Percentiles rank a stretch among this genome's conserved stretches.
Evolutionary conservation across 2,329 filamentous ascomycete genomes (phyloP).

Genomic region (Fusarium sp.): DNA sequence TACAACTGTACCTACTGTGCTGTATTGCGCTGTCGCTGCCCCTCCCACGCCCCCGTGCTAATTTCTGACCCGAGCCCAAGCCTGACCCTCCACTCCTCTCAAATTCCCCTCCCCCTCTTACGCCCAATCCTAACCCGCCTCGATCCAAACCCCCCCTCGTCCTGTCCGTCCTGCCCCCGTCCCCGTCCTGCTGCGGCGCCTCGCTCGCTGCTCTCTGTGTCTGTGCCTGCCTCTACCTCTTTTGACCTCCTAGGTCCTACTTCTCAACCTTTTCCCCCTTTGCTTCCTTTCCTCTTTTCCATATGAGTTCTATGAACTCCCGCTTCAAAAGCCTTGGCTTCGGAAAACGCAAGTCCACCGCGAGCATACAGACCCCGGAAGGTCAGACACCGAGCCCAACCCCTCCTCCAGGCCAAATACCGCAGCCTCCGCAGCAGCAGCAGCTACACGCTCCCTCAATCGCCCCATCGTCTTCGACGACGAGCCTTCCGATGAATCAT

Average conservation of each 20-base stretch:
- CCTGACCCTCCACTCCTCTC: too few relatives aligned
- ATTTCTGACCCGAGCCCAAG: too few relatives aligned
- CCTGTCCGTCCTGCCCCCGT: conserved; percentile 31
- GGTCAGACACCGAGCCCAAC: conserved; percentile 48
- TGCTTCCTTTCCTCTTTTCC: conserved; percentile 49
- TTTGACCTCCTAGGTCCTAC: conserved; percentile 42
- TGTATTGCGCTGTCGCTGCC: too few relatives aligned
- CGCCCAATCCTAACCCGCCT: neutral
- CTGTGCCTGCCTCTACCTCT: conserved; percentile 37
- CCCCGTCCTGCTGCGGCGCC: conserved; percentile 39
- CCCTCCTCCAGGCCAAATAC: conserved; percentile 61
- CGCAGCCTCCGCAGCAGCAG: conserved; percentile 58
- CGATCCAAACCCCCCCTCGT: conserved; percentile 32
- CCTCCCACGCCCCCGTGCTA: too few relatives aligned
- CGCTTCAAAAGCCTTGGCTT: conserved; percentile 84
- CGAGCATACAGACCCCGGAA: conserved; percentile 67
- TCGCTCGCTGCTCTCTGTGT: conserved; percentile 34
- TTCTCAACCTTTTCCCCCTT: conserved; percentile 42
- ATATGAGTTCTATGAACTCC: conserved; percentile 83
- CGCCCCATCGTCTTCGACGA: conserved; percentile 58
- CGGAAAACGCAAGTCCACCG: conserved; percentile 80
- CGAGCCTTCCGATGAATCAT: conserved; percentile 70
- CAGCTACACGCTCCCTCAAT: conserved; percentile 54
- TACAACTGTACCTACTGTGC: too few relatives aligned
- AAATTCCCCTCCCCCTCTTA: too few relatives aligned